Evolutionary conservation across 2,329 filamentous ascomycete species (phyloP).

Genomic region (Myriosclerotinia curreyana): DNA sequence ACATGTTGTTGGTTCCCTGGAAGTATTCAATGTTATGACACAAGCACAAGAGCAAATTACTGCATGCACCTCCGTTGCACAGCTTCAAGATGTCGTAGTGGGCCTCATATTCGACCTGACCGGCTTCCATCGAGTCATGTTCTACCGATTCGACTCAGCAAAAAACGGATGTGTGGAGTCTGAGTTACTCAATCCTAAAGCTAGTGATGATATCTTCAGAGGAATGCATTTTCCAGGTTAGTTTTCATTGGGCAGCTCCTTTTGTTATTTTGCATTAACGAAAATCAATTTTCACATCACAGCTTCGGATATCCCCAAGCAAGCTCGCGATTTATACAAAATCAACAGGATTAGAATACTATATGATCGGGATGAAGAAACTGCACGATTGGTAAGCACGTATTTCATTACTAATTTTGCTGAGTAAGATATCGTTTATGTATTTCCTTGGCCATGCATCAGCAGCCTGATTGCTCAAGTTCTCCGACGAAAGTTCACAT

Average conservation of each 20-base stretch:
- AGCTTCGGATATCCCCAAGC: slow-evolving; percentile 81
- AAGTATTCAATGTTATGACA: slow-evolving; percentile 87
- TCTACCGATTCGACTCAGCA: slow-evolving; percentile 78
- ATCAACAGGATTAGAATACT: slow-evolving; percentile 84
- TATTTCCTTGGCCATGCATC: not conserved
- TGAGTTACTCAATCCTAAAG: slow-evolving; percentile 78
- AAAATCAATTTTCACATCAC: not conserved
- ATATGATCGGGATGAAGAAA: slow-evolving; percentile 79
- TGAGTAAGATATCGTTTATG: no score
- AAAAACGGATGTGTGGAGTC: slow-evolving; percentile 66
- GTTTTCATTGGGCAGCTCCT: not conserved
- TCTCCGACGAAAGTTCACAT: no score
- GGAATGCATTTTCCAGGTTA: slow-evolving; percentile 72
- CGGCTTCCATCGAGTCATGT: slow-evolving; percentile 88
- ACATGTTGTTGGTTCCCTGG: slow-evolving; percentile 61
- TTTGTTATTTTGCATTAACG: not conserved
- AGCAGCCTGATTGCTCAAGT: not conserved
- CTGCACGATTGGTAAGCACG: slow-evolving; percentile 58
- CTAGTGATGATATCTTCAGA: slow-evolving; percentile 80
- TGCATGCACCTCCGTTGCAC: slow-evolving; percentile 65
- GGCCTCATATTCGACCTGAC: slow-evolving; percentile 87
- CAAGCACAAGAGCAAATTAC: slow-evolving; percentile 87
- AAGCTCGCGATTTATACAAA: slow-evolving; percentile 84
- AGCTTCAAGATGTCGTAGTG: slow-evolving; percentile 75
- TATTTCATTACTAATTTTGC: not conserved